Conservation (phyloP, 2,329 filamentous ascomycete species). For the Hortaea werneckii region DNA sequence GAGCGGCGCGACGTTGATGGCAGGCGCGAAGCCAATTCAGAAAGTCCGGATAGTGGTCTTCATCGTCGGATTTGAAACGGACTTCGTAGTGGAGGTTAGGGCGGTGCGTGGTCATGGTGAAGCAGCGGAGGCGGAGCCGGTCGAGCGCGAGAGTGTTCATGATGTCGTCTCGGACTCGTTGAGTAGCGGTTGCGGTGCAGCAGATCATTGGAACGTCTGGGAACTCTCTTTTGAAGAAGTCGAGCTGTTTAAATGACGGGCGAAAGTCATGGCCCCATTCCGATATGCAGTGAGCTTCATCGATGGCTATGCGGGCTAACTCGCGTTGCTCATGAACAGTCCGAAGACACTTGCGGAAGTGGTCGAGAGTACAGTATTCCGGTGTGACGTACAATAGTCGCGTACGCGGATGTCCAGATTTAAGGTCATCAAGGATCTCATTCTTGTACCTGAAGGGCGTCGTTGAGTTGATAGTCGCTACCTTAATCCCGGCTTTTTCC, state of each 20-base stretch:
- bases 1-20: constrained; percentile 35
- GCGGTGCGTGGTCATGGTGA: constrained; percentile 73
- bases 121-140: constrained; percentile 54
- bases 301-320: constrained; percentile 77
- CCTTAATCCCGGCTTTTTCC: constrained; percentile 61
- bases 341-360: constrained; percentile 64
- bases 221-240: constrained; percentile 74
- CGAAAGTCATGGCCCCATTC: constrained; percentile 98
- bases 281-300: constrained; percentile 93
- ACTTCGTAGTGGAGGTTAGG: constrained; percentile 88
- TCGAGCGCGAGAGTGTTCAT: constrained; percentile 63
- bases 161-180: constrained; percentile 71
- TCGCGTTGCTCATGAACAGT: constrained; percentile 71
- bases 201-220: constrained; percentile 85
- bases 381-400: constrained; percentile 88
- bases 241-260: constrained; percentile 77
- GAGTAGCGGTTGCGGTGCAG: constrained; percentile 82
- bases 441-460: constrained; percentile 56
- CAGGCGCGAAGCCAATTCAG: constrained; percentile 65
- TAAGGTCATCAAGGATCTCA: constrained; percentile 67
- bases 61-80: constrained; percentile 66
- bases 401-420: constrained; percentile 74
- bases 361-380: constrained; percentile 68
- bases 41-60: constrained; percentile 66
- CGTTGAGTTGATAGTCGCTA: constrained; percentile 78